A percentile compares a stretch with the other conserved stretches of the same genome.
phyloP scores from a whole-genome alignment of 1,284 basidiomycete genomes.

The Pascua guehoae region DNA sequence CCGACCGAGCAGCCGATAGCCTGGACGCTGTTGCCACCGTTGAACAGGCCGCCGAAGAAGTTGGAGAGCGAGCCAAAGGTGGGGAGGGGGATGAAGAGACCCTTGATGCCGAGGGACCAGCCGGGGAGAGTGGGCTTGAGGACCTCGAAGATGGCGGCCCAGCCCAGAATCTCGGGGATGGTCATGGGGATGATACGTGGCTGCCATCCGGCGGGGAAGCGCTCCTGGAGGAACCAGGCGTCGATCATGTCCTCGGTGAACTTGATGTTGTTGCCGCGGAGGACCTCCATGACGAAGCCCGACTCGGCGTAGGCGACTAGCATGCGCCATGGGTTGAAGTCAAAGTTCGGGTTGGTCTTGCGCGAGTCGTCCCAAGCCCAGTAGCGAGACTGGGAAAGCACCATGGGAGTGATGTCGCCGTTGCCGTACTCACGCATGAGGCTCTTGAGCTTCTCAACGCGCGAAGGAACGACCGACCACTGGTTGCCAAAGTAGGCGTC shows the following conservation, averaged over 20 bases:
- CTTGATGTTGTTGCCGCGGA: constrained; percentile 10
- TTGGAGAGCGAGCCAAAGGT: constrained; percentile 3
- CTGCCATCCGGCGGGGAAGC: constrained; percentile 19
- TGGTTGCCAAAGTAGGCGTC: constrained; percentile 15
- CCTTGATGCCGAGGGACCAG: constrained; percentile 11
- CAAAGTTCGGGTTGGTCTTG: constrained; percentile 15
- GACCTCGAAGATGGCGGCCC: constrained; percentile 9
- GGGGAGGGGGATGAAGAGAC: constrained; percentile 14
- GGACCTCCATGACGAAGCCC: constrained; percentile 13
- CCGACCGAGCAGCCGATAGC: constrained; percentile 7
- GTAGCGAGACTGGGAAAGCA: constrained; percentile 11
- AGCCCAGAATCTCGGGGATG: constrained; percentile 14
- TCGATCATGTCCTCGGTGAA: constrained; percentile 12
- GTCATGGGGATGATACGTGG: constrained; percentile 15
- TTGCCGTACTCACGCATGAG: constrained; percentile 6
- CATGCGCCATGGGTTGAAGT: constrained; percentile 25
- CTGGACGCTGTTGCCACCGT: constrained; percentile 2
- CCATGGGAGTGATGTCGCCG: constrained; percentile 7
- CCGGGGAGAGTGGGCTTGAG: constrained; percentile 18
- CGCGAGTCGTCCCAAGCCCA: constrained; percentile 11
- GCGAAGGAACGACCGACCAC: constrained; percentile 7
- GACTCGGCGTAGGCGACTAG: constrained; percentile 22
- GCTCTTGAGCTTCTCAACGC: constrained; percentile 5
- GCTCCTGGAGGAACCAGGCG: constrained; percentile 17
- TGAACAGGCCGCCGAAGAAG: constrained; percentile 5